Evolutionary conservation across 2,329 filamentous ascomycete genomes (phyloP).

Genomic region (Aspergillus sp.): DNA sequence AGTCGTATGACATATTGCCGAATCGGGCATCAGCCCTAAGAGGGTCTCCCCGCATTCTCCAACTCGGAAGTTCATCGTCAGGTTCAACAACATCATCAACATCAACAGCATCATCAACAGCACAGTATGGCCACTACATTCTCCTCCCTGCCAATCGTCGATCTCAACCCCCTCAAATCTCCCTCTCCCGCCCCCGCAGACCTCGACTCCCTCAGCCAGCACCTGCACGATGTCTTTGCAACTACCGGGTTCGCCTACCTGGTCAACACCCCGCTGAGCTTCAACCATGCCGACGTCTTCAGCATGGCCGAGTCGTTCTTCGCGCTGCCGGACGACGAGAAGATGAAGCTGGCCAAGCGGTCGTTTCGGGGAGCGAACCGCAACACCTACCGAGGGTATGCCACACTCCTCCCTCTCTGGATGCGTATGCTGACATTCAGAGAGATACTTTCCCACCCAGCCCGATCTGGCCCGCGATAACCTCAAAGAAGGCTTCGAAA

Average conservation of each 20-base stretch:
- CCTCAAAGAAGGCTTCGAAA: constrained; percentile 40
- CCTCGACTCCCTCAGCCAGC: constrained; percentile 22
- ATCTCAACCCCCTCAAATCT: constrained; percentile 26
- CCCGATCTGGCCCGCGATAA: constrained; percentile 31
- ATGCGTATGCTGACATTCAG: not conserved
- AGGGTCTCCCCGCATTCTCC: too few relatives aligned
- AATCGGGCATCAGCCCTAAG: too few relatives aligned
- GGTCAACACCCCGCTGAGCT: constrained; percentile 34
- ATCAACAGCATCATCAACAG: too few relatives aligned
- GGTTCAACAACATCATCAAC: too few relatives aligned
- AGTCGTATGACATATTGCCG: too few relatives aligned
- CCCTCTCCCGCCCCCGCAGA: constrained; percentile 14
- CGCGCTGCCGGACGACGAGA: constrained; percentile 24
- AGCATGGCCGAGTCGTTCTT: constrained; percentile 33
- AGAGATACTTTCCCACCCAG: constrained; percentile 38
- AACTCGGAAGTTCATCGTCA: too few relatives aligned
- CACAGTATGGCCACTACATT: constrained; percentile 34
- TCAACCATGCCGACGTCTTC: constrained; percentile 36
- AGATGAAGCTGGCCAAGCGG: constrained; percentile 35
- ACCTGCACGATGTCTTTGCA: constrained; percentile 35
- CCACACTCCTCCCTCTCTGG: not conserved
- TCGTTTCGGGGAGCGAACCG: constrained; percentile 30
- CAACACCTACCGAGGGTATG: constrained; percentile 38
- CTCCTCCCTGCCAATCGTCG: constrained; percentile 35
- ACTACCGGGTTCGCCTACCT: constrained; percentile 42